Conservation (phyloP, 352 stramenopile species). For the Phytophthora kernoviae region DNA sequence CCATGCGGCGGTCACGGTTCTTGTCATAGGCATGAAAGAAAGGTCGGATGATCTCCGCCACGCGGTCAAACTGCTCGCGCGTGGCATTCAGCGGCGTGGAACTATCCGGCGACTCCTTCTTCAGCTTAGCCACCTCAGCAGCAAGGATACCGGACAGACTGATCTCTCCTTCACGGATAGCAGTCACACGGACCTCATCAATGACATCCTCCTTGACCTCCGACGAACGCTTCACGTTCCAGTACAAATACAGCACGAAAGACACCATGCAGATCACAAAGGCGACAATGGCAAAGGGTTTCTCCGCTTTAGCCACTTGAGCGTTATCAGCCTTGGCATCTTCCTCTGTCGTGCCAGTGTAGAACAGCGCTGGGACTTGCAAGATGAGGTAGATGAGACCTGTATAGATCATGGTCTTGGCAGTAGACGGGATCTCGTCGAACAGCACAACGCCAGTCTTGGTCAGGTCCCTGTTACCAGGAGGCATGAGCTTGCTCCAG, state of each 20-base stretch:
- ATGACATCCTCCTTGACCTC: slow-evolving; percentile 68
- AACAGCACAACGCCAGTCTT: slow-evolving; percentile 84
- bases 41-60: slow-evolving; percentile 92
- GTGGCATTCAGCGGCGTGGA: slow-evolving; percentile 59
- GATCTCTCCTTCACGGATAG: slow-evolving; percentile 77
- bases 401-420: slow-evolving; percentile 92
- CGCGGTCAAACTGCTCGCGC: slow-evolving; percentile 64
- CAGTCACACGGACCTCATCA: slow-evolving; percentile 71
- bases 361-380: slow-evolving; percentile 92
- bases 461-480: slow-evolving; percentile 59
- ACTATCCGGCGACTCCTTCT: slow-evolving; percentile 38
- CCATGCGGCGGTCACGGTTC: slow-evolving; percentile 90
- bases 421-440: slow-evolving; percentile 89
- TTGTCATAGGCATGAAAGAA: slow-evolving; percentile 95
- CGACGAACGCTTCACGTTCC: slow-evolving; percentile 88
- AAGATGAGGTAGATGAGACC: slow-evolving; percentile 96
- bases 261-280: slow-evolving; percentile 90
- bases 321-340: slow-evolving; percentile 72
- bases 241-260: slow-evolving; percentile 93
- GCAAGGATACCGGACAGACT: slow-evolving; percentile 80
- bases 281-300: slow-evolving; percentile 88
- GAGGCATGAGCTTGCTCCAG: slow-evolving; percentile 89
- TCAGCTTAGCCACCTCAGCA: slow-evolving; percentile 79
- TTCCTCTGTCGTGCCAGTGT: slow-evolving; percentile 72
- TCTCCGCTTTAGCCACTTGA: slow-evolving; percentile 82